Percentiles rank a stretch among this genome's conserved stretches.
These are phyloP conservation scores for Chaetomium sp. DNA, from an alignment of 2,329 filamentous ascomycete genomes.

Conservation along the genomic window DNA sequence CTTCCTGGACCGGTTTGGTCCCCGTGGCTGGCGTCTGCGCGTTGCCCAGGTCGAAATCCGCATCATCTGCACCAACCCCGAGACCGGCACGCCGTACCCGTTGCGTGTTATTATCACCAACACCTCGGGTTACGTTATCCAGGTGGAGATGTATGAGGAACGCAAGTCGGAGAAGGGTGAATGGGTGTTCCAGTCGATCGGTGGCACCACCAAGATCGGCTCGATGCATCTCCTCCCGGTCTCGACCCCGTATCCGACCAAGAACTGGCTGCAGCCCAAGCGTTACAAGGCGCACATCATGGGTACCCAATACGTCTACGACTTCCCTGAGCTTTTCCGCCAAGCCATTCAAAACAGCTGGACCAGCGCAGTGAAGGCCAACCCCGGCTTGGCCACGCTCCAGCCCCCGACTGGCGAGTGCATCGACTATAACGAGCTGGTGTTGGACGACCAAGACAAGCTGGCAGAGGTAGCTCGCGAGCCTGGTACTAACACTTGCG, in stretches of 20 bases:
- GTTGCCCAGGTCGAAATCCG: conserved; percentile 97
- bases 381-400: conserved; percentile 68
- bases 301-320: conserved; percentile 98
- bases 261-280: conserved; percentile 98
- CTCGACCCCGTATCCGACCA: conserved; percentile 88
- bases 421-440: conserved; percentile 88
- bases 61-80: conserved; percentile 90
- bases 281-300: conserved; percentile 98
- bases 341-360: conserved; percentile 96
- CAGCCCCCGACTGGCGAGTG: conserved; percentile 83
- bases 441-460: conserved; percentile 89
- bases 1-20: conserved; percentile 94
- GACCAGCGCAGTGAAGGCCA: conserved; percentile 66
- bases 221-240: conserved; percentile 91
- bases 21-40: conserved; percentile 90
- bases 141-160: conserved; percentile 96
- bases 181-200: conserved; percentile 98
- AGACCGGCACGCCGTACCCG: conserved; percentile 78
- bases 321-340: conserved; percentile 98
- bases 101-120: conserved; percentile 96
- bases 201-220: conserved; percentile 89
- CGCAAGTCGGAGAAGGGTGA: conserved; percentile 97
- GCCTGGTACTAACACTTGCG: conserved; percentile 88
- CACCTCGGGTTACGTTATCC: conserved; percentile 94
- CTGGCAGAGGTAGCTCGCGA: conserved; percentile 90